These are phyloP conservation scores for Jimgerdemannia lactiflua DNA, from an alignment of 192 early-diverging fungal species.

Conservation along the genomic window DNA sequence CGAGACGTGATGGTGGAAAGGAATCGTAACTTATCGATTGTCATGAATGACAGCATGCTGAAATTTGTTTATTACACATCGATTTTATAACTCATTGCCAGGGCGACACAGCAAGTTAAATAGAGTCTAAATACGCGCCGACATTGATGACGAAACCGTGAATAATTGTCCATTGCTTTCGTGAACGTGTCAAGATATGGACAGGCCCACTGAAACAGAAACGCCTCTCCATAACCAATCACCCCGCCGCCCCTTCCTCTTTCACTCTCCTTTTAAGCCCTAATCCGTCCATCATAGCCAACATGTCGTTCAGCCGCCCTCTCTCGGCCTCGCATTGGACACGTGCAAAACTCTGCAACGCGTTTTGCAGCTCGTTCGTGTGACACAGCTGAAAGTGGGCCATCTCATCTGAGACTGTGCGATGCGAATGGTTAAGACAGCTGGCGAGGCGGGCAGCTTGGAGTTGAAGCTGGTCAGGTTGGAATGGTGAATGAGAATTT, in stretches of 20 bases:
- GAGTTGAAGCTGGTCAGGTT: conserved; percentile 27
- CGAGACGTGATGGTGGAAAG: too few relatives aligned
- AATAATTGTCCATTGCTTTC: too few relatives aligned
- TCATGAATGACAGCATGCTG: too few relatives aligned
- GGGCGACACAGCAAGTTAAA: too few relatives aligned
- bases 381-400: conserved; percentile 42
- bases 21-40: too few relatives aligned
- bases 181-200: too few relatives aligned
- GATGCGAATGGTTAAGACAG: conserved; percentile 39
- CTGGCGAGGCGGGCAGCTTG: conserved; percentile 35
- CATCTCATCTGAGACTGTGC: conserved; percentile 46
- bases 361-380: conserved; percentile 21
- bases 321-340: conserved; percentile 29
- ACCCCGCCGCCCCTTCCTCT: background rate
- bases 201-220: too few relatives aligned
- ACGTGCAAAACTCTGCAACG: conserved; percentile 29
- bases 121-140: too few relatives aligned
- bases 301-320: conserved; percentile 32
- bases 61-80: too few relatives aligned
- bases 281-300: conserved; percentile 25
- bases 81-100: too few relatives aligned
- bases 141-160: too few relatives aligned
- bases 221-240: background rate
- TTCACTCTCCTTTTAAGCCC: conserved; percentile 1
- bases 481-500: background rate